Evolutionary conservation across 1,284 basidiomycete species (phyloP), one percentile per base, ranked within the genome.

Genomic region (Malassezia globosa): DNA sequence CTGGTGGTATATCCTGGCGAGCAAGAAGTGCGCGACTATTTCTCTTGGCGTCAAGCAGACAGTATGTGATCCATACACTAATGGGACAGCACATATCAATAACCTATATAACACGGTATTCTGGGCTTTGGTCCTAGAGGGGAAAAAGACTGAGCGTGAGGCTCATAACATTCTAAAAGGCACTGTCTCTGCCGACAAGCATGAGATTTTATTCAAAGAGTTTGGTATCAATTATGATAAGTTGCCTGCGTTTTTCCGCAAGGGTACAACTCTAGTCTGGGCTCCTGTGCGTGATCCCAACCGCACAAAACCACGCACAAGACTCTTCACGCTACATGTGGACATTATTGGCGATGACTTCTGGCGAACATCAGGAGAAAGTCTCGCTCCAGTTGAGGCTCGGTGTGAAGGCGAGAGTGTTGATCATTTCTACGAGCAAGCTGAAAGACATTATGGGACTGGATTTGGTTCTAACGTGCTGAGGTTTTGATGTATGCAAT

Each of bases 101-200:
- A 97, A 96, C 68, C 76, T 97, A 19, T 92, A 97, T 76, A 97
- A 97, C 65, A 96, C 94, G 0, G 77, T 77, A 0, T 97, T 96
- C 71, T 97, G 92, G 94, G 84, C 89, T 0, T 77, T 97, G 7
- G 81, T 96, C 0, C 81, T 85, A 35, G 77, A 83, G 60, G 85
- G 82, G 7, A 83, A 82, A 0, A 75, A 83, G 66, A 82, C 81
- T 0, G 82, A 84, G 1, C 77, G 80, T 3, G 80, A 94, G 58
- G 90, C 90, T 0, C 87, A 95, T 66, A 80, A 81, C 25, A 34
- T 44, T 11, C 48, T 63, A 0, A 59, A 94, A 84, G 87, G 88
- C 0, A 92, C 89, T 0, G 76, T 85, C 22, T 85, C 88, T 1
- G 81, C 82, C 46, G 79, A 85, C 54, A 97, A 96, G 74, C 81